These are phyloP conservation scores for Dictyostelium brefeldianum DNA, from an alignment of 78 protist species.

Conservation along the genomic window DNA sequence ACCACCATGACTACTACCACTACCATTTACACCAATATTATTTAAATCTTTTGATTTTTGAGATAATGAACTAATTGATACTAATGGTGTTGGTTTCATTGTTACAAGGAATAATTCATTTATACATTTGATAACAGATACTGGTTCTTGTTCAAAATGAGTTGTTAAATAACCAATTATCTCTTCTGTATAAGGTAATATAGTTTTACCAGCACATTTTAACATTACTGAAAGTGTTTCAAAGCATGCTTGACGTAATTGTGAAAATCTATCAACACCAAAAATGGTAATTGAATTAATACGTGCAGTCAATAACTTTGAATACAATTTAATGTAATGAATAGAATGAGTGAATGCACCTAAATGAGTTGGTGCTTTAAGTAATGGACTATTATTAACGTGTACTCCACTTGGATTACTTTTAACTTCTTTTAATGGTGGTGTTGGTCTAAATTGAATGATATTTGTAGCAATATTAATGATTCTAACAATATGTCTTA, in stretches of 20 bases:
- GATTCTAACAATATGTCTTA: slow-evolving; percentile 53
- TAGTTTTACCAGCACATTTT: slow-evolving; percentile 63
- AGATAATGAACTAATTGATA: slow-evolving; percentile 39
- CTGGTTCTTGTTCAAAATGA: slow-evolving; percentile 79
- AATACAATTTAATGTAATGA: slow-evolving; percentile 57
- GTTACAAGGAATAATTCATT: slow-evolving; percentile 65
- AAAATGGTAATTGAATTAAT: slow-evolving; percentile 49
- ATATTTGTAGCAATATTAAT: slow-evolving; percentile 61
- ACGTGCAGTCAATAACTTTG: slow-evolving; percentile 39
- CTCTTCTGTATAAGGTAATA: slow-evolving; percentile 70
- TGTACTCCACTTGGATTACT: not conserved
- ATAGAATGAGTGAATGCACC: slow-evolving; percentile 75
- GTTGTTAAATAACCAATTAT: slow-evolving; percentile 53
- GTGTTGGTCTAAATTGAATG: slow-evolving; percentile 74
- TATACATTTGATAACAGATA: slow-evolving; percentile 50
- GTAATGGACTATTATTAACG: not conserved
- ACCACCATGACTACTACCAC: not conserved
- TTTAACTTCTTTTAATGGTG: slow-evolving; percentile 65
- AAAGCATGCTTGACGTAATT: slow-evolving; percentile 54
- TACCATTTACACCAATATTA: not conserved
- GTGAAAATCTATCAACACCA: slow-evolving; percentile 56
- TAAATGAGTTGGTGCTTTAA: slow-evolving; percentile 22
- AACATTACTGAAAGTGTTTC: slow-evolving; percentile 67
- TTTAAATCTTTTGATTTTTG: slow-evolving; percentile 8
- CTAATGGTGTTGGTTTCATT: slow-evolving; percentile 69